Base-by-base conservation (phyloP, 192 early-diverging fungal species). In the Spizellomyces sp. region DNA sequence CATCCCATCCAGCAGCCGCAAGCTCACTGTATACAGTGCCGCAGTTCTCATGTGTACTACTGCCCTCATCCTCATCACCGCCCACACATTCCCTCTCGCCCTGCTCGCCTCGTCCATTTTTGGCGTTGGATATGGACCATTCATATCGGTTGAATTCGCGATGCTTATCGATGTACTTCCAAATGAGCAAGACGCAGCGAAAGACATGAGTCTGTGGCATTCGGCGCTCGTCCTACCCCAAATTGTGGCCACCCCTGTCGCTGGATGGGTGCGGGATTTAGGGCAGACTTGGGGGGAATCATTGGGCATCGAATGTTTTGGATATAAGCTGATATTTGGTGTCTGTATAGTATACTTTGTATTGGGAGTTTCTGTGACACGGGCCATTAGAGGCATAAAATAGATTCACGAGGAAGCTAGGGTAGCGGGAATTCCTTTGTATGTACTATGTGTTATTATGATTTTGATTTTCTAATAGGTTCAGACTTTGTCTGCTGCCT, bases 191-290 rank as follows among this genome's bases (percentile, higher is more conserved):
- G 77, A 75, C 36, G 80, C 74, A 10, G 79, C 75, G 22, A 72
- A 71, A 50, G 82, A 83, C 62, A 81, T 83, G 46, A 62, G 67
- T n/a, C 62, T 83, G 19, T 83, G 82, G 82, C 82, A 83, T 62
- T 68, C 62, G 10, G 77, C 77, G 22, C 64, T 77, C 9, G 63
- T 75, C 7, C 48, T 77, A 47, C 69, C 75, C 48, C 77, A 81
- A 66, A 75, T 83, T 5, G 66, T 79, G 6, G 80, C 80, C 3
- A 72, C 72, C 5, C 82, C 82, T 17, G 17, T 79, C 5, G 80
- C 80, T 6, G 82, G 82, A 4, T 73, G 67, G 64, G 27, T 81
- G 5, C 45, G 73, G 8, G 82, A 83, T 52, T 71, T 27, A 58
- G 81, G 75, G 12, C 75, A 83, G 75, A 9, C 15, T 5, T 27